These are phyloP conservation scores for Calonectria leucothoes DNA, from an alignment of 2,329 filamentous ascomycete species.

Conservation along the genomic window DNA sequence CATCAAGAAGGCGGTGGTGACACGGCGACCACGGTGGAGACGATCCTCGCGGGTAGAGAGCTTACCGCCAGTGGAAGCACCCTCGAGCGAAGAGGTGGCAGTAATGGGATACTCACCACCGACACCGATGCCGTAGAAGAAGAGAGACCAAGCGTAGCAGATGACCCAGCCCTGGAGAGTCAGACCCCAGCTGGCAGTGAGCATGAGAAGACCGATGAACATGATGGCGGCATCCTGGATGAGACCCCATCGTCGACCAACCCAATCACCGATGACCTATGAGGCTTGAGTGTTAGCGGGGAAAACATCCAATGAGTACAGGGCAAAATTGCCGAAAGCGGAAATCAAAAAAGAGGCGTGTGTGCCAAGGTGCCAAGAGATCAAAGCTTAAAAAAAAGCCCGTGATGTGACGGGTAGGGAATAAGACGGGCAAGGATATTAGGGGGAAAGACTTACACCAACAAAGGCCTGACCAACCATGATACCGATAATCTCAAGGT, in stretches of 20 bases:
- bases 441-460: conserved; percentile 66
- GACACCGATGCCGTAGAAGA: conserved; percentile 76
- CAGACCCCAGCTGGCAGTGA: conserved; percentile 90
- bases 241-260: conserved; percentile 93
- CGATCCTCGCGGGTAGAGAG: conserved; percentile 92
- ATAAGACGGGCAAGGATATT: background rate
- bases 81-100: conserved; percentile 94
- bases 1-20: conserved; percentile 97
- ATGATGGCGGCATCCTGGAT: conserved; percentile 96
- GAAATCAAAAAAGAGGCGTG: conserved; percentile 15
- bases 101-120: conserved; percentile 98
- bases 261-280: conserved; percentile 73
- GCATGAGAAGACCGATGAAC: conserved; percentile 91
- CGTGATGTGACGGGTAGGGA: background rate
- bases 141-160: conserved; percentile 94
- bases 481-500: conserved; percentile 94
- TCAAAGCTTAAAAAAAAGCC: background rate
- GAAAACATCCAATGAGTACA: conserved; percentile 27
- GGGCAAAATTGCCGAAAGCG: conserved; percentile 13
- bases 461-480: conserved; percentile 93
- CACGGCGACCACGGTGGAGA: conserved; percentile 94
- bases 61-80: conserved; percentile 85
- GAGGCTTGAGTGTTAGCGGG: conserved; percentile 22
- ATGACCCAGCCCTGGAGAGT: conserved; percentile 95
- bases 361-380: conserved; percentile 1